Percentiles rank a stretch among this genome's conserved stretches.
Evolutionary conservation across 139 green algal species (phyloP).

Genomic region (Mesostigma viride): DNA sequence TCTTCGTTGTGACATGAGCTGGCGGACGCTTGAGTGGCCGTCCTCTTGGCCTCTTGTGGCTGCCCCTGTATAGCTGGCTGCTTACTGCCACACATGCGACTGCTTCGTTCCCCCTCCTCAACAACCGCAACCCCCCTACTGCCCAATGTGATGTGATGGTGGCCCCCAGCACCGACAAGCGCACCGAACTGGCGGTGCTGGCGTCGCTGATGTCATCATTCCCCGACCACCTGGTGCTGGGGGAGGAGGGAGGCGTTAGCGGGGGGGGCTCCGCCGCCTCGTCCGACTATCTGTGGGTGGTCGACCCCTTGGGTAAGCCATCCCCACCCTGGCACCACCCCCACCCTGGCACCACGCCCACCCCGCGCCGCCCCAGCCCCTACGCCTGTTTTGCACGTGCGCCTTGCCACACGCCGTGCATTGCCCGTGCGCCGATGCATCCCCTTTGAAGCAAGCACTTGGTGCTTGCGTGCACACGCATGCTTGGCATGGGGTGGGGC

Average conservation of each 20-base stretch:
- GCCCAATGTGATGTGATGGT: too few species aligned
- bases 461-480: too few species aligned
- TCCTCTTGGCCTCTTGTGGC: not conserved
- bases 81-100: not conserved
- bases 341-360: too few species aligned
- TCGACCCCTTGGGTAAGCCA: conserved; percentile 58
- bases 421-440: too few species aligned
- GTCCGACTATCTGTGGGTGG: conserved; percentile 75
- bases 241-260: conserved; percentile 79
- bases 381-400: too few species aligned
- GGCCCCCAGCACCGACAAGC: conserved; percentile 26
- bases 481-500: too few species aligned
- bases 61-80: not conserved
- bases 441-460: too few species aligned
- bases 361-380: too few species aligned
- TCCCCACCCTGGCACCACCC: too few species aligned
- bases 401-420: too few species aligned
- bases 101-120: not conserved
- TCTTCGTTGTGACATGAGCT: not conserved
- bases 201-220: conserved; percentile 12
- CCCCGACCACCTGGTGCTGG: conserved; percentile 48
- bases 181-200: conserved; percentile 20
- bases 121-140: too few species aligned
- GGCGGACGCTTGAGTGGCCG: not conserved
- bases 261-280: conserved; percentile 54